phyloP scores from a whole-genome alignment of 306 rosid species.

The Prunus fruticosa region DNA sequence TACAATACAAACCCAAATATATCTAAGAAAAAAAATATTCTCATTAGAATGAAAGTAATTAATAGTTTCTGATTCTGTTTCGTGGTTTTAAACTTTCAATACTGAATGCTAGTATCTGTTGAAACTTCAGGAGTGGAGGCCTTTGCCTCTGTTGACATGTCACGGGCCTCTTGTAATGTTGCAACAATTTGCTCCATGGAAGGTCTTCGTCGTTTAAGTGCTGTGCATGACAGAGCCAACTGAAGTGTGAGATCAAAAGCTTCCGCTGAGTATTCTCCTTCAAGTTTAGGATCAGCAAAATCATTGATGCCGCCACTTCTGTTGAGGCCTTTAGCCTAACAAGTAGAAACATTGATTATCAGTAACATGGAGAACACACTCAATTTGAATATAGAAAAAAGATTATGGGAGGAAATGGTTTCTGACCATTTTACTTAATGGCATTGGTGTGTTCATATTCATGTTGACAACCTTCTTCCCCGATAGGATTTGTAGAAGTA shows the following conservation, averaged over 20 bases:
- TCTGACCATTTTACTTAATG: conserved; percentile 49
- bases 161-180: conserved; percentile 41
- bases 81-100: conserved; percentile 1
- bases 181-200: conserved; percentile 44
- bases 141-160: conserved; percentile 30
- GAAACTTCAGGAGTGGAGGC: conserved; percentile 25
- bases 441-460: conserved; percentile 54
- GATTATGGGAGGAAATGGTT: background rate
- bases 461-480: conserved; percentile 55
- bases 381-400: background rate
- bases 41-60: background rate
- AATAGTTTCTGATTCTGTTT: background rate
- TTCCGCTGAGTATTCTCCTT: conserved; percentile 47
- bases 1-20: background rate
- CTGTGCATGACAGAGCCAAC: conserved; percentile 52
- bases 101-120: conserved; percentile 2
- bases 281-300: conserved; percentile 55
- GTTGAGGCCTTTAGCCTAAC: conserved; percentile 40
- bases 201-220: conserved; percentile 47
- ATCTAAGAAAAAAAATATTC: background rate
- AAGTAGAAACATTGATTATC: conserved; percentile 9
- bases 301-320: conserved; percentile 38
- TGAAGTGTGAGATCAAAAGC: conserved; percentile 49
- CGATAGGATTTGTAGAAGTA: conserved; percentile 63
- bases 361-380: background rate